Conservation (phyloP, 352 stramenopile species). For the Saprolegnia parasitica region DNA sequence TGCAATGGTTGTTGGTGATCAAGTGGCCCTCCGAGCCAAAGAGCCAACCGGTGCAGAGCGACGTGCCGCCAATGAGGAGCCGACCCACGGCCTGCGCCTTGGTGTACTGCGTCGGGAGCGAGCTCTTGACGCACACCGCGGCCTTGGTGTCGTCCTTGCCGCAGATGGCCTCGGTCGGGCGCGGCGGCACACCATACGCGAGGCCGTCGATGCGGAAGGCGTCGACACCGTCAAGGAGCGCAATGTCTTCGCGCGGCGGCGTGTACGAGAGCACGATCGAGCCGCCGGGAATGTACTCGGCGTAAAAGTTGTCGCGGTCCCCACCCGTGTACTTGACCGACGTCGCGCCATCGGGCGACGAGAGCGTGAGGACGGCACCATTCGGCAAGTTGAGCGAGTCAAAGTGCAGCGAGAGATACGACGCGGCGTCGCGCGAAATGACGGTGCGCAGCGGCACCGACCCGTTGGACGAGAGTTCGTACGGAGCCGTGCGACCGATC, state of each 20-base stretch:
- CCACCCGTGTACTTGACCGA: neutral
- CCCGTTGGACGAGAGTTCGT: neutral
- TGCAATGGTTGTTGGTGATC: slow-evolving; percentile 62
- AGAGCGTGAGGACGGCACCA: slow-evolving; percentile 5
- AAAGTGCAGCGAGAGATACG: slow-evolving; percentile 17
- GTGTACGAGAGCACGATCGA: neutral
- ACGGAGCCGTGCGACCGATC: neutral
- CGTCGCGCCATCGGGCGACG: neutral
- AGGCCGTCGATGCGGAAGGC: neutral
- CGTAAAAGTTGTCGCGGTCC: neutral
- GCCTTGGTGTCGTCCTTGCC: slow-evolving; percentile 48
- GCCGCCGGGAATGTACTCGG: neutral
- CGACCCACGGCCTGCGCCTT: slow-evolving; percentile 46
- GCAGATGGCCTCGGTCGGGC: slow-evolving; percentile 32
- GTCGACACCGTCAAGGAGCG: neutral
- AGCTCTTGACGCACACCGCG: slow-evolving; percentile 53
- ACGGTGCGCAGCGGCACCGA: neutral
- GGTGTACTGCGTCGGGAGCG: slow-evolving; percentile 48
- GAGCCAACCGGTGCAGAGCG: slow-evolving; percentile 59
- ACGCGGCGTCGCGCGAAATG: neutral
- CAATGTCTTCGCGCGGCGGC: neutral
- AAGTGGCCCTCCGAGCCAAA: slow-evolving; percentile 34
- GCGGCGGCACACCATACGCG: neutral
- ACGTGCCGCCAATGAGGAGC: slow-evolving; percentile 42
- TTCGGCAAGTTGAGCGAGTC: neutral